phyloP scores from a whole-genome alignment of 2,329 filamentous ascomycete species.

The Talaromyces sp. region DNA sequence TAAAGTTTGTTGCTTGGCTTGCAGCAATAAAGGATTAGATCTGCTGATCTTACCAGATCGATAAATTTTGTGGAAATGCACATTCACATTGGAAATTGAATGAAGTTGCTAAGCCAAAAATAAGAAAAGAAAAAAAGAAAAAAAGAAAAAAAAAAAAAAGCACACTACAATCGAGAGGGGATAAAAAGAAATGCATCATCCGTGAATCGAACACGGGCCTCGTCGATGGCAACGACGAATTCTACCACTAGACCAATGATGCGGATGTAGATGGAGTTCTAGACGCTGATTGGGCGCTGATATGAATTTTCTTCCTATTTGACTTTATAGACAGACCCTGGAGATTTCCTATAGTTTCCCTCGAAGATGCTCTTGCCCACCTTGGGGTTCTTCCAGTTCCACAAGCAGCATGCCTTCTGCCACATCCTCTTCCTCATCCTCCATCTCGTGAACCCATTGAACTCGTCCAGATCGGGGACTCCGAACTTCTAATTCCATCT shows the following conservation, averaged over 20 bases:
- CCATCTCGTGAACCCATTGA: conserved; percentile 56
- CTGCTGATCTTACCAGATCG: too few species aligned
- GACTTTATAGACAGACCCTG: background rate
- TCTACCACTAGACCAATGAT: conserved; percentile 52
- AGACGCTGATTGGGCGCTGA: conserved; percentile 7
- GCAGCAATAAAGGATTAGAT: background rate
- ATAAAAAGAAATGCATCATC: conserved; percentile 33
- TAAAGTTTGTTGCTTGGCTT: conserved; percentile 1
- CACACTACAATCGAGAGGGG: too few species aligned
- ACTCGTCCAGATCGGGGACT: conserved; percentile 52
- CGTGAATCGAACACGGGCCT: conserved; percentile 53
- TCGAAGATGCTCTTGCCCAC: conserved; percentile 25
- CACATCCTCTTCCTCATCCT: conserved; percentile 56
- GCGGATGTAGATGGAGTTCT: conserved; percentile 24
- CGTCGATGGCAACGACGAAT: conserved; percentile 51
- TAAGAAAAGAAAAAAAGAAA: conserved; percentile 1
- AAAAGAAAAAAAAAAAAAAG: conserved; percentile 6
- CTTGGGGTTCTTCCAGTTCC: conserved; percentile 45
- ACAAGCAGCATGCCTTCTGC: conserved; percentile 58
- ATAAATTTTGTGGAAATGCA: too few species aligned
- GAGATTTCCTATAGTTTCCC: conserved; percentile 32
- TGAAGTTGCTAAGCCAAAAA: too few species aligned
- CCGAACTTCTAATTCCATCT: conserved; percentile 69
- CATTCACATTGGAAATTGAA: too few species aligned
- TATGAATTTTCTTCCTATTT: background rate